Base-by-base conservation (phyloP, 352 stramenopile genomes). In the Phytophthora tubulina region DNA sequence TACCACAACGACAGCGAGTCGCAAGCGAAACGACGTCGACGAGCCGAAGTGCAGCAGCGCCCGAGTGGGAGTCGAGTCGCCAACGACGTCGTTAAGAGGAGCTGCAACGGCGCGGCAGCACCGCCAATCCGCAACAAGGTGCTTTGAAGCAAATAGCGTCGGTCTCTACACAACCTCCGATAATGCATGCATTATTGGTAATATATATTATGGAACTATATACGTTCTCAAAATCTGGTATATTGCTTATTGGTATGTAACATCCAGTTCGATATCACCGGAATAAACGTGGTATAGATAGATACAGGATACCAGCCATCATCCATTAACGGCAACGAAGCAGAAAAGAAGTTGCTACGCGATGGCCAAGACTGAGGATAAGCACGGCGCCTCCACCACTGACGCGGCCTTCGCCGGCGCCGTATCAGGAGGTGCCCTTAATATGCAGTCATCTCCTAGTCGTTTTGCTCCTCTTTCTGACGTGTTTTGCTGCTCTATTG, bases 371-470 rank as follows among this genome's bases (percentile, higher is more conserved):
- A 60, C 33, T 8, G 30, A 68, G 33, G 41, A n/a, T 44, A 73
- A 76, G 27, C 69, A 39, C n/a, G 72, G 68, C 46, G 69, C 70
- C 48, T 79, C 85, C 38, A 71, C 81, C 15, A 75, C 74, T 9
- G 73, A 94, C 52, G 86, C 86, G 3, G 85, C 82, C 6, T 45
- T 84, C 9, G 86, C 89, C 9, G 89, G 89, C 31, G 84, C 85
- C 11, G 68, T 93, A 8, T 81, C 86, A 30, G 89, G 89, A 73
- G 86, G 82, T 88, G 10, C 63, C 58, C 21, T 32, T 30, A n/a
- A 13, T 49, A 7, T 44, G 27, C 21, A 35, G 38, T n/a, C 0
- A 14, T 48, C 42, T 48, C 14, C 10, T 33, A 31, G 21, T 11
- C 17, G 11, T 49, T 21, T 53, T 44, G 6, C 11, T 35, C 10